Percentiles rank a stretch among this genome's conserved stretches.
phyloP scores from a whole-genome alignment of 495 filamentous ascomycete genomes.

The Staphylotrichum longicolle region DNA sequence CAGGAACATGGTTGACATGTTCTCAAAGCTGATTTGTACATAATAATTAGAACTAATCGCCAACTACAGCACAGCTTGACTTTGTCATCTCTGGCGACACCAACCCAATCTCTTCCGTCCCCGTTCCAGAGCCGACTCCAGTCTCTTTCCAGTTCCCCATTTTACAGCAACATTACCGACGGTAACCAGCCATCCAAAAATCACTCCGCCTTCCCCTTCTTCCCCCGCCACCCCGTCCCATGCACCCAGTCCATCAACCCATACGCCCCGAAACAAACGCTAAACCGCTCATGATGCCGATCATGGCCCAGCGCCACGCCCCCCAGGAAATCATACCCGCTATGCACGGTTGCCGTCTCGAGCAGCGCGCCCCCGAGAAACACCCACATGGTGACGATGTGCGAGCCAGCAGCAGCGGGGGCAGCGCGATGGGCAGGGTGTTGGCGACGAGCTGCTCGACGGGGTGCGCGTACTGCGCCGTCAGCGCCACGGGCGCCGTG shows the following conservation, averaged over 20 bases:
- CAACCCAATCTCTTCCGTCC: too few species aligned
- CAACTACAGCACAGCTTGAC: too few species aligned
- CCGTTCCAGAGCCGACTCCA: too few species aligned
- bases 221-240: conserved; percentile 39
- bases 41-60: too few species aligned
- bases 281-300: conserved; percentile 49
- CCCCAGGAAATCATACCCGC: conserved; percentile 53
- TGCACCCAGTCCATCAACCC: conserved; percentile 44
- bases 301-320: conserved; percentile 53
- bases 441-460: conserved; percentile 57
- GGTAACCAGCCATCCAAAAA: too few species aligned
- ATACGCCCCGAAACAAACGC: conserved; percentile 41
- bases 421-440: conserved; percentile 52
- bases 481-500: conserved; percentile 57
- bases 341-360: conserved; percentile 53
- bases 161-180: too few species aligned
- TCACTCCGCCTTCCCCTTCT: conserved; percentile 21
- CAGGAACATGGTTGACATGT: too few species aligned
- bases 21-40: too few species aligned
- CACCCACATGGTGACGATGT: conserved; percentile 53
- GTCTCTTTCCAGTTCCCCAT: too few species aligned
- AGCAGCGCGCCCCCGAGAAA: conserved; percentile 48
- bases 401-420: conserved; percentile 47
- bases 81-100: too few species aligned
- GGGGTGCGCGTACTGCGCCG: conserved; percentile 59